Evolutionary conservation across 2,329 filamentous ascomycete genomes (phyloP).

Genomic region (Sodiomyces alkalinus): DNA sequence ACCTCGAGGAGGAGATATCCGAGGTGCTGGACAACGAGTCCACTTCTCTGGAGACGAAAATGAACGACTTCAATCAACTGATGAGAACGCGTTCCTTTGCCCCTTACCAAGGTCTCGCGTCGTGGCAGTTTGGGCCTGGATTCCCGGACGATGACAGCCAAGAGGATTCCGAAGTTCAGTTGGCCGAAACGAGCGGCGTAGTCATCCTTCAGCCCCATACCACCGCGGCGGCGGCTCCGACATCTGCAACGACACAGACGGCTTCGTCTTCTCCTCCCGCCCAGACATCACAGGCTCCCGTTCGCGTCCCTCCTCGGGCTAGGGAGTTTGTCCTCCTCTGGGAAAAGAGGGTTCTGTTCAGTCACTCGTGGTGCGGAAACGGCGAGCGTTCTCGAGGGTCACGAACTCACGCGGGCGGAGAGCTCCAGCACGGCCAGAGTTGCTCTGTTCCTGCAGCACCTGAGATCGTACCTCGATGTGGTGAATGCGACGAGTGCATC

Average conservation of each 20-base stretch:
- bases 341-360: not conserved
- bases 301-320: not conserved
- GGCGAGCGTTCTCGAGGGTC: not conserved
- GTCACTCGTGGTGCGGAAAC: conserved; percentile 1
- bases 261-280: too few relatives aligned
- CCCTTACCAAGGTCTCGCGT: too few relatives aligned
- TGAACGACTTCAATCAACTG: not conserved
- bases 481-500: not conserved
- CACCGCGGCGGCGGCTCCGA: not conserved
- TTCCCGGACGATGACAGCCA: not conserved
- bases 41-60: too few relatives aligned
- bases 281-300: too few relatives aligned
- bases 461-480: not conserved
- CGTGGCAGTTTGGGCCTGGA: conserved; percentile 6
- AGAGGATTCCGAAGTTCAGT: not conserved
- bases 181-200: not conserved
- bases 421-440: too few relatives aligned
- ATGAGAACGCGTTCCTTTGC: too few relatives aligned
- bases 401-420: not conserved
- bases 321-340: conserved; percentile 1
- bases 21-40: not conserved
- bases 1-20: not conserved
- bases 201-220: too few relatives aligned
- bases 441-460: not conserved
- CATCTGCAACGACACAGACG: too few relatives aligned